Percentiles rank a stretch among this genome's conserved stretches.
These are phyloP conservation scores for Cladosporium sphaerospermum DNA, from an alignment of 2,329 filamentous ascomycete species.

Conservation along the genomic window DNA sequence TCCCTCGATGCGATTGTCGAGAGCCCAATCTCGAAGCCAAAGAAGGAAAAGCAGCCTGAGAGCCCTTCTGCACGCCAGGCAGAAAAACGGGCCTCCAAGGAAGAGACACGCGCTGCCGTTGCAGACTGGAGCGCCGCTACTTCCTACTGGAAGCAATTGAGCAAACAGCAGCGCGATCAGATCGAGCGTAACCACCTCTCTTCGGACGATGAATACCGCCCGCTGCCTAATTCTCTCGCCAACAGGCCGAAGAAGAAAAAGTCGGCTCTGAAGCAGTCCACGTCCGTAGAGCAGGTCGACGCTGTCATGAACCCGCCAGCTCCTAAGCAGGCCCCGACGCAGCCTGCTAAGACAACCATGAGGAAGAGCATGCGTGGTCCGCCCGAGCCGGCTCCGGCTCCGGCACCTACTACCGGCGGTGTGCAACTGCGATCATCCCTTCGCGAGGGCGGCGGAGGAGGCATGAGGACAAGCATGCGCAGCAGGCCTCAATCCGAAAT, in stretches of 20 bases:
- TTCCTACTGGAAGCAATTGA: conserved; percentile 63
- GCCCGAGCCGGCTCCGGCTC: conserved; percentile 18
- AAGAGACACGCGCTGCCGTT: neutral
- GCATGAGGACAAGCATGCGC: conserved; percentile 26
- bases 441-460: conserved; percentile 16
- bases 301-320: neutral
- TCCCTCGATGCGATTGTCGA: conserved; percentile 68
- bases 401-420: conserved; percentile 4
- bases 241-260: conserved; percentile 38
- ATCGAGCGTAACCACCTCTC: conserved; percentile 49
- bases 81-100: conserved; percentile 1
- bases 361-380: conserved; percentile 34
- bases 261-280: conserved; percentile 24
- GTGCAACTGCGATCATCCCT: conserved; percentile 14
- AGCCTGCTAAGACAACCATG: conserved; percentile 27
- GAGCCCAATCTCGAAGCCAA: conserved; percentile 40
- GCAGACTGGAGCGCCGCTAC: conserved; percentile 62
- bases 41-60: conserved; percentile 14
- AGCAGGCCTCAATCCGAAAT: conserved; percentile 8
- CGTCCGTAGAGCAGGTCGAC: neutral
- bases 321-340: conserved; percentile 13
- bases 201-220: conserved; percentile 24
- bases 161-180: conserved; percentile 55
- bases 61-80: conserved; percentile 20
- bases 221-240: conserved; percentile 10